Evolutionary conservation across 2,329 filamentous ascomycete species (phyloP), one percentile per base, ranked within the genome.

Genomic region (Botrytis aclada): DNA sequence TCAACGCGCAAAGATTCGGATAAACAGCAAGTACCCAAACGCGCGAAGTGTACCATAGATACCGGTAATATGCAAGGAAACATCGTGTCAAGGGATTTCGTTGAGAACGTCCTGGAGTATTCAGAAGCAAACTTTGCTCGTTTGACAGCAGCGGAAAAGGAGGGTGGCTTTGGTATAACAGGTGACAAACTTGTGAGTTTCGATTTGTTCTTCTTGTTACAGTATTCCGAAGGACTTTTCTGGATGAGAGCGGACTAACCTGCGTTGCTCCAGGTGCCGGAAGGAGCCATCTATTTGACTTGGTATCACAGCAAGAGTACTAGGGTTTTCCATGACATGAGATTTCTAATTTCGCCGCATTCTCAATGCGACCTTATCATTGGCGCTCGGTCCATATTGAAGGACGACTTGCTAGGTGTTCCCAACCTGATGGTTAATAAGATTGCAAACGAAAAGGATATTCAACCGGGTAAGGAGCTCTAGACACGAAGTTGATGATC

Each of bases 1-100:
- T 75, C 74, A 16, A 69, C 63, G 16, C 60, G 69, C n/a, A 63
- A 39, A 29, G 73, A 75, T 58, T 64, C 61, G 6, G 25, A 69
- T 1, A 70, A 69, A 58, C 71, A 75, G n/a, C 65, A 45, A 1
- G 69, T 75, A 39, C 56, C 71, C 10, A 75, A 74, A 66, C 45
- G 56, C 41, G 75, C 73, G 6, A 74, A 73, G 37, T 77, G 76
- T 25, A 76, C 75, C 3, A 70, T 77, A 12, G 76, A 77, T n/a
- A 77, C 76, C 20, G 76, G 76, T 6, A 77, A 77, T 39, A 58
- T 76, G 67, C 75, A 76, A 71, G 75, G 74, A 16, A 76, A 77
- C 16, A 73, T 77, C 12, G 73, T 77, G 2, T 77, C 76, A 2
- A 61, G 70, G 70, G 60, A 51, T 6, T 76, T 77, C 43, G 69